phyloP scores from a whole-genome alignment of 441 rosid species.

The Populus hybrid region DNA sequence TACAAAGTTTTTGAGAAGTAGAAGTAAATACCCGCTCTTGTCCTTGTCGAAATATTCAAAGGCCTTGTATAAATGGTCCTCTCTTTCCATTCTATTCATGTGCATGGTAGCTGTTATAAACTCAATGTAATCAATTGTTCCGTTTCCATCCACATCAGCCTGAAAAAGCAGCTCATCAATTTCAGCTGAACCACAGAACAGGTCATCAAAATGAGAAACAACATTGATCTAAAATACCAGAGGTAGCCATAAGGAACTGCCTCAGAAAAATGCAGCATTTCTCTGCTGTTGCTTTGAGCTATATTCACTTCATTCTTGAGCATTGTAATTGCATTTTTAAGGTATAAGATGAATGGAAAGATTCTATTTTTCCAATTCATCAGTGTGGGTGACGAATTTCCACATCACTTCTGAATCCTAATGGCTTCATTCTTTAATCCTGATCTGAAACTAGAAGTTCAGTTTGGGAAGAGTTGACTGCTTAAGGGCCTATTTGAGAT shows the following conservation, averaged over 20 bases:
- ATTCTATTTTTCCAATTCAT: not conserved
- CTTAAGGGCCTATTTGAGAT: no score
- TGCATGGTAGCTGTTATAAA: conserved; percentile 96
- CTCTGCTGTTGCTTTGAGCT: not conserved
- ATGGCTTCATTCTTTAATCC: conserved; percentile 6
- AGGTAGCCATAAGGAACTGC: not conserved
- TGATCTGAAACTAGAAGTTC: not conserved
- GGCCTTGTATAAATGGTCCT: conserved; percentile 81
- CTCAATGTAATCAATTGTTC: conserved; percentile 87
- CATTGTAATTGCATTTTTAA: not conserved
- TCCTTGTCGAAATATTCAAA: conserved; percentile 94
- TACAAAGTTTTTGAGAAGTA: not conserved
- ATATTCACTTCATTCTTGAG: not conserved
- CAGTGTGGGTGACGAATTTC: not conserved
- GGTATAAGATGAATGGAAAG: not conserved
- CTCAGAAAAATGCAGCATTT: not conserved
- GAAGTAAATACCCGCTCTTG: conserved; percentile 71
- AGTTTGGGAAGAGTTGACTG: conserved; percentile 4
- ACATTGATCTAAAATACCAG: not conserved
- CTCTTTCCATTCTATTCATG: conserved; percentile 78
- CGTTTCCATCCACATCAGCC: conserved; percentile 97
- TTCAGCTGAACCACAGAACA: conserved; percentile 1
- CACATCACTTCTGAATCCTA: conserved; percentile 8
- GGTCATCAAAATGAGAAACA: not conserved
- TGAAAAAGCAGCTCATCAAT: conserved; percentile 20